Evolutionary conservation across 2,329 filamentous ascomycete genomes (phyloP), one percentile per base, ranked within the genome.

Genomic region (Cladosporium colombiae): DNA sequence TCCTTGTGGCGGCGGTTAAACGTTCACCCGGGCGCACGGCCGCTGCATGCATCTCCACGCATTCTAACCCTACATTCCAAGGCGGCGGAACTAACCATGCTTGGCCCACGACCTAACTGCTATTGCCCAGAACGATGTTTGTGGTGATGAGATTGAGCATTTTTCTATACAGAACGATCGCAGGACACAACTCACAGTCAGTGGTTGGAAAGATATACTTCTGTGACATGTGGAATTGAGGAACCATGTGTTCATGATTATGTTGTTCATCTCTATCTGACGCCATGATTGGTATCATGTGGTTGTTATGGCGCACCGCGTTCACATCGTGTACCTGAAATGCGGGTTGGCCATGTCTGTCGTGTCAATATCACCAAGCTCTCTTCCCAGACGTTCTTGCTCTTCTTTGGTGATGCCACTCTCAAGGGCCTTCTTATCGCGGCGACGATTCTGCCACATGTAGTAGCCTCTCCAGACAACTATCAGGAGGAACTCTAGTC

Each of bases 311-410:
- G 8, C 5, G n/a, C 7, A 16, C 11, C 5, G 5, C 16, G 31
- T 31, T 65, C 50, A 73, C 62, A 72, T 40, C 6, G 71, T 71
- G 52, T 74, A 74, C 13, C 71, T 66, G 44, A 74, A 73, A 44
- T 74, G 70, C 13, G 71, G 71, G 27, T 75, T 75, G 67, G 73
- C 65, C 62, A 91, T 89, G 75, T 90, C 88, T 7, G 80, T 91
- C 69, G 88, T 90, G 72, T 91, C 89, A 3, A 88, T 87, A n/a
- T 85, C 84, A 25, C 91, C 89, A 5, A 86, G 88, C 5, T 83
- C 91, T 57, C 85, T 89, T 68, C 89, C 89, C 4, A 84, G 90
- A 4, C 72, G 87, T 64, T 79, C 87, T 49, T 90, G 88, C 2
- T 88, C 89, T 1, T 81, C 88, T 49, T 86, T 88, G 37, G 50